phyloP scores from a whole-genome alignment of 805 yeast genomes.

The Metschnikowia koreensis region DNA sequence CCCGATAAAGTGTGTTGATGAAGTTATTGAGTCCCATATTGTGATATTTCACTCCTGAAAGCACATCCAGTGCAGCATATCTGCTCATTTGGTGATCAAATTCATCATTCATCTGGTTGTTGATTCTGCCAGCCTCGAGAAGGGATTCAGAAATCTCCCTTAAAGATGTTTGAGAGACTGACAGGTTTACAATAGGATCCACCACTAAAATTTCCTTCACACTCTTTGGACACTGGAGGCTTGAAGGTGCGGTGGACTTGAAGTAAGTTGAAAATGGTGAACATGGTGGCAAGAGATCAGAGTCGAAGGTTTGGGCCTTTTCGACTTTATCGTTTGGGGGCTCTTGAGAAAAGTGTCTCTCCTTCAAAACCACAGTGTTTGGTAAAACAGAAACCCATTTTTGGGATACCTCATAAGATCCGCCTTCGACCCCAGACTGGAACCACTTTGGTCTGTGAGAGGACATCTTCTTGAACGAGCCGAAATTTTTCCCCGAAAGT shows the following conservation, averaged over 20 bases:
- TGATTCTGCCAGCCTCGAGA: background rate
- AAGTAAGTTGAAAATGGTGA: background rate
- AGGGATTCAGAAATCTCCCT: background rate
- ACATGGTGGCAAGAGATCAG: background rate
- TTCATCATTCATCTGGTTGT: background rate
- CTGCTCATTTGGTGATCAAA: no score
- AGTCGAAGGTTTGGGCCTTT: background rate
- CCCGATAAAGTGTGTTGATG: background rate
- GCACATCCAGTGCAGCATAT: no score
- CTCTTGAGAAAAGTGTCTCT: background rate
- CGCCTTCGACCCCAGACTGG: background rate
- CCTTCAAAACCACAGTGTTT: background rate
- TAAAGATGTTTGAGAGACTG: background rate
- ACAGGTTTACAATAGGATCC: background rate
- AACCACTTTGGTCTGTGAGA: background rate
- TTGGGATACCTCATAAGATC: background rate
- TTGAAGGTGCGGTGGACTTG: background rate
- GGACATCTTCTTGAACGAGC: background rate
- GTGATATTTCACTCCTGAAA: no score
- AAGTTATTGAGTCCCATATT: no score
- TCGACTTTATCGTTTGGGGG: background rate
- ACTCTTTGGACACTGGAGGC: background rate
- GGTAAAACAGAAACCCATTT: background rate
- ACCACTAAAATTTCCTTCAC: background rate
- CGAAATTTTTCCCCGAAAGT: background rate